These are phyloP conservation scores for Annona cherimola DNA, from an alignment of 164 flowering plant genomes.

Conservation along the genomic window DNA sequence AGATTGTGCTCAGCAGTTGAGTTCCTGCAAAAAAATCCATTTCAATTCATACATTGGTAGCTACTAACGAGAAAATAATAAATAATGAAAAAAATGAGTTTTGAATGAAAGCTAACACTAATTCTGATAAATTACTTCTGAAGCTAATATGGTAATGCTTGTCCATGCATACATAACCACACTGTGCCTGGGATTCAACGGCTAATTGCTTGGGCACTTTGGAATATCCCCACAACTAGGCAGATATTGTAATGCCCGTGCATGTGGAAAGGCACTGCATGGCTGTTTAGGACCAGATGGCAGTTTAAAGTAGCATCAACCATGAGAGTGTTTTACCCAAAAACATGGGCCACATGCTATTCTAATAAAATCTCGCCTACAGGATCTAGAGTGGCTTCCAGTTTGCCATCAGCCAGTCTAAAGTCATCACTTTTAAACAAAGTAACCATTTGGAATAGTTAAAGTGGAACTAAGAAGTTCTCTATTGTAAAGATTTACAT, in stretches of 20 bases:
- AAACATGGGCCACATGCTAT: background rate
- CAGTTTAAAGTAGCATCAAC: background rate
- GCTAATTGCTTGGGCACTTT: no score
- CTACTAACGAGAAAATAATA: background rate
- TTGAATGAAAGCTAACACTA: background rate
- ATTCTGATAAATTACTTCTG: background rate
- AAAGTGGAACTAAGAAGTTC: background rate
- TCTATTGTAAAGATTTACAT: background rate
- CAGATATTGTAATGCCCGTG: no score
- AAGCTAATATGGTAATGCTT: background rate
- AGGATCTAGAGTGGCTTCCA: background rate
- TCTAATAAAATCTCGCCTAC: background rate
- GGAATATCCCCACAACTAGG: no score
- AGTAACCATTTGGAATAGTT: background rate
- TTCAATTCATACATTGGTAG: background rate
- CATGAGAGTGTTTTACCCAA: background rate
- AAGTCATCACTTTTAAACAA: background rate
- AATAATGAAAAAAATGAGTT: background rate
- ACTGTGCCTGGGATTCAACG: no score
- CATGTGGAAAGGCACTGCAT: background rate
- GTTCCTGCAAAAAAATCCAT: conserved; percentile 47
- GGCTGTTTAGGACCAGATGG: background rate
- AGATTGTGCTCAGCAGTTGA: conserved; percentile 73
- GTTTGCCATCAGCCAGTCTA: background rate
- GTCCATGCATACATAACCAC: no score